These are phyloP conservation scores for Cryptococcus amylolentus DNA, from an alignment of 1,284 basidiomycete genomes.

Conservation along the genomic window DNA sequence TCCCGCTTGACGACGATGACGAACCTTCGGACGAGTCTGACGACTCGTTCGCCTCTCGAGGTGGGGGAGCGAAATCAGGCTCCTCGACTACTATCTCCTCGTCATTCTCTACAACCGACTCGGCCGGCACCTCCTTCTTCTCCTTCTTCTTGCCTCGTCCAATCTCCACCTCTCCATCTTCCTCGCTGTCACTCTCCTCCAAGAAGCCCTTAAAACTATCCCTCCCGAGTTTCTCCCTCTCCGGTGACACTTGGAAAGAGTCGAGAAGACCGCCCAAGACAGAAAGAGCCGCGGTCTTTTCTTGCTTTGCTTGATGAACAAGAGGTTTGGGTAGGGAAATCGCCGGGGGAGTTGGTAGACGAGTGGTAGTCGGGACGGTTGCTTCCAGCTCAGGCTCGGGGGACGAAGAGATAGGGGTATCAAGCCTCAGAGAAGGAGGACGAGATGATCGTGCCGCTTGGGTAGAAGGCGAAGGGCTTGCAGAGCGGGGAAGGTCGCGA, in stretches of 20 bases:
- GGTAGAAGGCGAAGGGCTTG: slow-evolving; percentile 4
- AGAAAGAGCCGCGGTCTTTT: slow-evolving; percentile 25
- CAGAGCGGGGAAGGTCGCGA: neutral
- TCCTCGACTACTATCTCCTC: slow-evolving; percentile 3
- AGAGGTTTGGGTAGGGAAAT: slow-evolving; percentile 21
- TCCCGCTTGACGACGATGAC: slow-evolving; percentile 4
- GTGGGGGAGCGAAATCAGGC: slow-evolving; percentile 5
- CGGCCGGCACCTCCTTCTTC: neutral
- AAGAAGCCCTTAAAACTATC: slow-evolving; percentile 23
- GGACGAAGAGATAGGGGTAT: neutral
- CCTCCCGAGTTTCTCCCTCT: slow-evolving; percentile 7
- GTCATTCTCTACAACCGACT: slow-evolving; percentile 5
- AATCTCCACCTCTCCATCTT: slow-evolving; percentile 17
- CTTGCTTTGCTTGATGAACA: slow-evolving; percentile 19
- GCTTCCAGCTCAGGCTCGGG: neutral
- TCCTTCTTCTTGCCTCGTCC: slow-evolving; percentile 9
- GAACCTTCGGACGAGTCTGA: neutral
- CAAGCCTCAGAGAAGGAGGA: neutral
- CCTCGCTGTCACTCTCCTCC: slow-evolving; percentile 24
- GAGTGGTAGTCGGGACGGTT: neutral
- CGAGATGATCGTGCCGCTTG: too few species aligned
- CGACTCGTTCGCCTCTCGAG: slow-evolving; percentile 8
- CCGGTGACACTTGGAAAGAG: neutral
- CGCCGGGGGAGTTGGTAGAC: neutral
- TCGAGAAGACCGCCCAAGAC: slow-evolving; percentile 31